Evolutionary conservation across 2,329 filamentous ascomycete genomes (phyloP).

Genomic region (Hypoxylon sp.): DNA sequence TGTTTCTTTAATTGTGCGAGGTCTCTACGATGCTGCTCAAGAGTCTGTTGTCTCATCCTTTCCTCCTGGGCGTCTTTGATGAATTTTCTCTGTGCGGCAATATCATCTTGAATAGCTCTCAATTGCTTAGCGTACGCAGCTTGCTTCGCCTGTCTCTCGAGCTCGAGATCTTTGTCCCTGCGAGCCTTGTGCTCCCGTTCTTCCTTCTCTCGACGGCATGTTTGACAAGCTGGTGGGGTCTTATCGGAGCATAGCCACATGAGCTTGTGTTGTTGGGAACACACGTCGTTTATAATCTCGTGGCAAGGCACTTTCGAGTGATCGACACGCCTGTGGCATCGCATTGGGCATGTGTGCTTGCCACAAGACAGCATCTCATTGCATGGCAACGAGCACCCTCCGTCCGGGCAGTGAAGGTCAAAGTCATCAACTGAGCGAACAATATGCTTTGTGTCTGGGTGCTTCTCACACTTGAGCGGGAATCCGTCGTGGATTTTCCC

Average conservation of each 20-base stretch:
- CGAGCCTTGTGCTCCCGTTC: slow-evolving; percentile 31
- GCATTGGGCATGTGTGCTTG: slow-evolving; percentile 34
- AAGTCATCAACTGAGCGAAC: slow-evolving; percentile 43
- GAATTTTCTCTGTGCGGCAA: slow-evolving; percentile 33
- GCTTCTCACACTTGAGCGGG: slow-evolving; percentile 46
- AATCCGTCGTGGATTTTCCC: slow-evolving; percentile 49
- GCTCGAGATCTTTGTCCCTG: slow-evolving; percentile 39
- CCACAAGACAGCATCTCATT: slow-evolving; percentile 37
- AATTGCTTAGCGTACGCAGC: slow-evolving; percentile 37
- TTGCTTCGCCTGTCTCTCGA: slow-evolving; percentile 39
- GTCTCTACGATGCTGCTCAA: slow-evolving; percentile 28
- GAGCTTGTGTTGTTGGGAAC: slow-evolving; percentile 31
- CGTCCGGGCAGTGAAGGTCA: slow-evolving; percentile 46
- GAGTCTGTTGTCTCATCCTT: slow-evolving; percentile 28
- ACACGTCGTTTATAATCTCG: slow-evolving; percentile 29
- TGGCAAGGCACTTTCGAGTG: slow-evolving; percentile 36
- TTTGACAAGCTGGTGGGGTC: slow-evolving; percentile 31
- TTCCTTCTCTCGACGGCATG: slow-evolving; percentile 36
- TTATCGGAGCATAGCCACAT: slow-evolving; percentile 39
- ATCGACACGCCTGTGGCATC: slow-evolving; percentile 39
- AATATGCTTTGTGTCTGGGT: slow-evolving; percentile 45
- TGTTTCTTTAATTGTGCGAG: slow-evolving; percentile 33
- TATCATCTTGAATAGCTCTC: slow-evolving; percentile 33
- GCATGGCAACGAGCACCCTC: slow-evolving; percentile 47
- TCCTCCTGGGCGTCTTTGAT: slow-evolving; percentile 38